These are phyloP conservation scores for Boletellus sp. DNA, from an alignment of 768 basidiomycete genomes.

Conservation along the genomic window DNA sequence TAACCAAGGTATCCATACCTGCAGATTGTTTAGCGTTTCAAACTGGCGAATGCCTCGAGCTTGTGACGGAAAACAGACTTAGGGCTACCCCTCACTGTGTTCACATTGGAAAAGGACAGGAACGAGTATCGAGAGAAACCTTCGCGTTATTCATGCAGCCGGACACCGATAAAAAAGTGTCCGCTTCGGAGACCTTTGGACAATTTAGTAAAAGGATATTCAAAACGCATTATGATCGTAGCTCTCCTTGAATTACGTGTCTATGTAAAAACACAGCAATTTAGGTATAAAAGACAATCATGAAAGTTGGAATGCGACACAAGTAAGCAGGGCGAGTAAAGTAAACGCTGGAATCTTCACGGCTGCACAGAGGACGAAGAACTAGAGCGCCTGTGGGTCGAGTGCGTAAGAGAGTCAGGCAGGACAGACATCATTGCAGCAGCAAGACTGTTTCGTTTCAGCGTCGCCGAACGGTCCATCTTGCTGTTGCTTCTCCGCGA, in stretches of 20 bases:
- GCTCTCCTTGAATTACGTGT: conserved; percentile 18
- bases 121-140: conserved; percentile 74
- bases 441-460: conserved; percentile 61
- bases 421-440: conserved; percentile 60
- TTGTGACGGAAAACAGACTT: conserved; percentile 77
- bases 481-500: conserved; percentile 44
- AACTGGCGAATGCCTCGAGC: conserved; percentile 91
- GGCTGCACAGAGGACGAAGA: conserved; percentile 31
- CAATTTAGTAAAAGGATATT: conserved; percentile 85
- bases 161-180: conserved; percentile 72
- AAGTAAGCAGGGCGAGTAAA: background rate
- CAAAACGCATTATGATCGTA: conserved; percentile 42
- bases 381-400: conserved; percentile 39
- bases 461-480: conserved; percentile 33
- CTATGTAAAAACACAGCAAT: conserved; percentile 4
- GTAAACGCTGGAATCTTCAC: conserved; percentile 8
- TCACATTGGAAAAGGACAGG: conserved; percentile 56
- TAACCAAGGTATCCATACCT: conserved; percentile 86
- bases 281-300: conserved; percentile 8
- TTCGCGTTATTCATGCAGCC: conserved; percentile 91
- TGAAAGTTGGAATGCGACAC: conserved; percentile 1
- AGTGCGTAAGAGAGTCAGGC: conserved; percentile 48
- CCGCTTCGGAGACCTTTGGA: conserved; percentile 74
- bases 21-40: conserved; percentile 87
- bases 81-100: conserved; percentile 96